phyloP scores from a whole-genome alignment of 2,329 filamentous ascomycete genomes.

The Cordyceps cicadae region DNA sequence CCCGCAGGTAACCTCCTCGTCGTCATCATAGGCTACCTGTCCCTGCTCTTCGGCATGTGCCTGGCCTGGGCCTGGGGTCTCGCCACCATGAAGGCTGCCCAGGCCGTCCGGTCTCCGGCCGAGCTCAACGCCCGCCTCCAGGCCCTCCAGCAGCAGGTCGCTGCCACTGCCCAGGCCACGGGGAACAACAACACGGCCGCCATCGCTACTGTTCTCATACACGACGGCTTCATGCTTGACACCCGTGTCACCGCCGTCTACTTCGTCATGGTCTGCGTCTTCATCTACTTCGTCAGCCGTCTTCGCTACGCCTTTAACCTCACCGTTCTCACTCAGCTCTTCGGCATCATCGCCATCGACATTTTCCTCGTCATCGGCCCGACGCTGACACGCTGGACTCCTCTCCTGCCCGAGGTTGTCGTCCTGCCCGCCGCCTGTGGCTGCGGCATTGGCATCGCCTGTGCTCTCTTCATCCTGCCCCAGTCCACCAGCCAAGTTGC shows the following conservation, averaged over 20 bases:
- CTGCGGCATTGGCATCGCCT: slow-evolving; percentile 35
- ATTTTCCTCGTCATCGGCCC: slow-evolving; percentile 37
- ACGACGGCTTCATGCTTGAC: slow-evolving; percentile 39
- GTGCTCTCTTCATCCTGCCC: slow-evolving; percentile 39
- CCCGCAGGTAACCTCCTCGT: slow-evolving; percentile 37
- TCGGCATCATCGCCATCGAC: slow-evolving; percentile 38
- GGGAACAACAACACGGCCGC: slow-evolving; percentile 14
- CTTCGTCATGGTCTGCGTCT: slow-evolving; percentile 30
- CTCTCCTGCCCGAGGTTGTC: slow-evolving; percentile 29
- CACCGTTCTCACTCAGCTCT: slow-evolving; percentile 34
- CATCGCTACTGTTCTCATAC: slow-evolving; percentile 26
- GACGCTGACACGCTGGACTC: slow-evolving; percentile 31
- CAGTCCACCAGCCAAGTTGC: slow-evolving; percentile 39
- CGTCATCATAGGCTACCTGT: slow-evolving; percentile 33
- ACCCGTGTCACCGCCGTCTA: slow-evolving; percentile 32
- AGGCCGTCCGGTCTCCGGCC: slow-evolving; percentile 31
- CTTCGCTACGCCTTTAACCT: slow-evolving; percentile 38
- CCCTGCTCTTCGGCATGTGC: slow-evolving; percentile 37
- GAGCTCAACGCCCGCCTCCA: slow-evolving; percentile 28
- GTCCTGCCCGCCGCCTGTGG: slow-evolving; percentile 39
- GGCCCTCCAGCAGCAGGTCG: slow-evolving; percentile 28
- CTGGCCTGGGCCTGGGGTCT: slow-evolving; percentile 43
- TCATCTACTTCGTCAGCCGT: slow-evolving; percentile 37
- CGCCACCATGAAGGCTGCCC: slow-evolving; percentile 39
- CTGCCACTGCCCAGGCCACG: slow-evolving; percentile 22